Evolutionary conservation across 257 asterid genomes (phyloP).

Genomic region (Euphrasia confusa): DNA sequence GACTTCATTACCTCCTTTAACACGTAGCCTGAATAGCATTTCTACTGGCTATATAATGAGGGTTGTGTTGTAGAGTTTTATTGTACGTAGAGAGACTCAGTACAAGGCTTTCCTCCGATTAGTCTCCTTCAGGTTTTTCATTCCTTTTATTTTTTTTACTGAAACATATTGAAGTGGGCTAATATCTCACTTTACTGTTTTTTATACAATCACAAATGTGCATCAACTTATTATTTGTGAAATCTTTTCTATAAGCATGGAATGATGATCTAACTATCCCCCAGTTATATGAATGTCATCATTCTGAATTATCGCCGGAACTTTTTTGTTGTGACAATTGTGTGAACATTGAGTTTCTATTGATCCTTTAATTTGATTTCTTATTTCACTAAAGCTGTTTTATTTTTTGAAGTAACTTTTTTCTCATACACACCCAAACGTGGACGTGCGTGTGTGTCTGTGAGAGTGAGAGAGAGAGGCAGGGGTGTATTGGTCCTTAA

Average conservation of each 20-base stretch:
- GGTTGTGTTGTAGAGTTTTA: constrained; percentile 14
- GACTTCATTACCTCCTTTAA: constrained; percentile 26
- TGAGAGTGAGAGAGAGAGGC: neutral
- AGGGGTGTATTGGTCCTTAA: neutral
- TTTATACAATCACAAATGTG: constrained; percentile 4
- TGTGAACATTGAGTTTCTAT: neutral
- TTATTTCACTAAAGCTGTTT: neutral
- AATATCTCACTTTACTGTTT: neutral
- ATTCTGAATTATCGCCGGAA: neutral
- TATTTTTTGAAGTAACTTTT: neutral
- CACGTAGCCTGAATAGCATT: constrained; percentile 14
- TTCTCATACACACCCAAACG: neutral
- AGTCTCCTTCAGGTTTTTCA: constrained; percentile 21
- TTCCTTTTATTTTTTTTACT: neutral
- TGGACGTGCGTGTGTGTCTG: neutral
- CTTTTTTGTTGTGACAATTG: neutral
- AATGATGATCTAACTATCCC: constrained; percentile 4
- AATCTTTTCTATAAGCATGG: neutral
- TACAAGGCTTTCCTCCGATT: neutral
- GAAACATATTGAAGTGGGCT: neutral
- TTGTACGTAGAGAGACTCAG: constrained; percentile 4
- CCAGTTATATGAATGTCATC: neutral
- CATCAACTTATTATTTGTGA: neutral
- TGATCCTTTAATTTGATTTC: neutral
- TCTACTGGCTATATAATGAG: constrained; percentile 28